These are phyloP conservation scores for Hyaloperonospora arabidopsidis DNA, from an alignment of 352 stramenopile species.

Conservation along the genomic window DNA sequence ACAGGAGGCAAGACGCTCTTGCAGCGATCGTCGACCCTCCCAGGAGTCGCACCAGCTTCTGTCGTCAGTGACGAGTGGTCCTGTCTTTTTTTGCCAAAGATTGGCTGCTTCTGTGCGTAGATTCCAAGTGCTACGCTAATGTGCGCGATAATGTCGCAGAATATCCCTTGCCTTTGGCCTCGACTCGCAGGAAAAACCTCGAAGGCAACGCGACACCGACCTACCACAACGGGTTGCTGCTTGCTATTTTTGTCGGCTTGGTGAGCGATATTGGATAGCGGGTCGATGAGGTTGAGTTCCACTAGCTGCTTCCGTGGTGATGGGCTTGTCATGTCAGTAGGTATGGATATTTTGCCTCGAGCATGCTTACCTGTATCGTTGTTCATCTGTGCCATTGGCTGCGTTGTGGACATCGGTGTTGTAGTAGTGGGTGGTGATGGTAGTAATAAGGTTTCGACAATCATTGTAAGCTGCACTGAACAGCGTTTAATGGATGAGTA, in stretches of 20 bases:
- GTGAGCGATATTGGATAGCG: constrained; percentile 57
- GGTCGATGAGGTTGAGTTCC: constrained; percentile 30
- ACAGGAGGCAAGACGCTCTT: constrained; percentile 50
- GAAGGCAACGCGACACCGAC: constrained; percentile 21
- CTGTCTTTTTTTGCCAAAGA: constrained; percentile 24
- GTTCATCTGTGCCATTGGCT: no score
- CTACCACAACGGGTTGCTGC: constrained; percentile 30
- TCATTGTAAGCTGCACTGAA: no score
- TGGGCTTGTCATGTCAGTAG: no score
- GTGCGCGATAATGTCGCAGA: constrained; percentile 60
- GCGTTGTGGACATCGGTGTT: no score
- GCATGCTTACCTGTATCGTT: no score
- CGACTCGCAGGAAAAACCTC: constrained; percentile 21
- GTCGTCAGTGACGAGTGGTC: constrained; percentile 12
- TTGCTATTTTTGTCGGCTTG: constrained; percentile 58
- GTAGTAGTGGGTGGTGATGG: no score
- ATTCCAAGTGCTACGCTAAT: constrained; percentile 59
- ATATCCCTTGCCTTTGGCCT: constrained; percentile 33
- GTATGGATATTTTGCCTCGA: no score
- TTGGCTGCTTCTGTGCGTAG: constrained; percentile 50
- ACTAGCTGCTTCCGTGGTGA: constrained; percentile 33
- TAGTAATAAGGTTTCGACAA: no score
- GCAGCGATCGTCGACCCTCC: constrained; percentile 41
- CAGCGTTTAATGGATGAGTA: no score
- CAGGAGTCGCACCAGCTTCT: background rate